Evolutionary conservation across 768 basidiomycete genomes (phyloP).

Genomic region (Termitomyces sp.): DNA sequence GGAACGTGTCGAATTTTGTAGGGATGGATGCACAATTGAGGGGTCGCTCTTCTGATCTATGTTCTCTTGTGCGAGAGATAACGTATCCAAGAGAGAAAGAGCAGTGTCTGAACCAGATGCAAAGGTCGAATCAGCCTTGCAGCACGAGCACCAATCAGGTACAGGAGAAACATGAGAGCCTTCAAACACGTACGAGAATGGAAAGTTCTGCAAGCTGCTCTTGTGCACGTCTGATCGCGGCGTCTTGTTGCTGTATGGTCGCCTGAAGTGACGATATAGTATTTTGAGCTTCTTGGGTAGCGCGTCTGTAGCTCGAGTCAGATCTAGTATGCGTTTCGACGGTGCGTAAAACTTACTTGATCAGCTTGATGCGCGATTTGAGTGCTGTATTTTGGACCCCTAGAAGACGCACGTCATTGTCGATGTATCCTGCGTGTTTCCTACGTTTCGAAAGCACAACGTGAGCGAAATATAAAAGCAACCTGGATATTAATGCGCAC

Average conservation of each 20-base stretch:
- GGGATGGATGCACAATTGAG: neutral
- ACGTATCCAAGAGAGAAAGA: conserved; percentile 9
- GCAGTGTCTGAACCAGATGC: conserved; percentile 14
- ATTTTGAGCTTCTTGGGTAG: too few relatives aligned
- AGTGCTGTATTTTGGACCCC: conserved; percentile 27
- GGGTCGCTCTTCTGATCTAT: neutral
- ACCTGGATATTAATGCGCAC: conserved; percentile 10
- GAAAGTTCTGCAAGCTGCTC: conserved; percentile 29
- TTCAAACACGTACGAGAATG: conserved; percentile 20
- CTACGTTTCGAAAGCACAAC: conserved; percentile 14
- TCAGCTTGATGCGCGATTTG: conserved; percentile 27
- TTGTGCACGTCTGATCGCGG: conserved; percentile 19
- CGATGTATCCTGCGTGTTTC: conserved; percentile 20
- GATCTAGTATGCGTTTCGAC: too few relatives aligned
- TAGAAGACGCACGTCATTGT: conserved; percentile 25
- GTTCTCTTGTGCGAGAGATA: neutral
- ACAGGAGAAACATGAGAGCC: too few relatives aligned
- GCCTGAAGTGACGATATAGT: conserved; percentile 20
- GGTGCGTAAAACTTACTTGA: conserved; percentile 18
- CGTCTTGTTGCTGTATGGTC: conserved; percentile 22
- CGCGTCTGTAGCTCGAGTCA: too few relatives aligned
- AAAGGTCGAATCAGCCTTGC: conserved; percentile 17
- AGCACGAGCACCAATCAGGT: neutral
- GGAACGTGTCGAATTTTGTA: conserved; percentile 1
- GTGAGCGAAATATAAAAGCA: neutral